phyloP scores from a whole-genome alignment of 2,329 filamentous ascomycete genomes.

The Lojkania enalia region DNA sequence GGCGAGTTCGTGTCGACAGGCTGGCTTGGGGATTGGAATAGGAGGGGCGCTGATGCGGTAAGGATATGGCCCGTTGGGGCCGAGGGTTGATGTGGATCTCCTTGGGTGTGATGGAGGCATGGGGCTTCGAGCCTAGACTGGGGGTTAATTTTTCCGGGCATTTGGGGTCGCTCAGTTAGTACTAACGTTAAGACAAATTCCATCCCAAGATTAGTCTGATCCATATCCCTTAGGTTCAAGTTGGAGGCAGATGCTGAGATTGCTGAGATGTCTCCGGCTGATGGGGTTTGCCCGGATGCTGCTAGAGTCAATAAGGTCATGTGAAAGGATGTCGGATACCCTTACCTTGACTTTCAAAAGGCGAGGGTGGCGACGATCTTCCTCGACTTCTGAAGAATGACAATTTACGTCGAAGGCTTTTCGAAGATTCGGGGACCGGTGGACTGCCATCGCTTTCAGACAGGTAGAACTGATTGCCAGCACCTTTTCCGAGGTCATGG shows the following conservation, averaged over 20 bases:
- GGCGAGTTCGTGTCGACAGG: slow-evolving; percentile 12
- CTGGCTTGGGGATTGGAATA: slow-evolving; percentile 21
- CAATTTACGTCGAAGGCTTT: slow-evolving; percentile 3
- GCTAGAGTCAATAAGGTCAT: too few relatives aligned
- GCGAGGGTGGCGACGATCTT: background rate
- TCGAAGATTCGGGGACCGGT: background rate
- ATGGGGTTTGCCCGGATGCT: background rate
- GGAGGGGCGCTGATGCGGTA: slow-evolving; percentile 32
- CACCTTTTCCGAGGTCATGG: background rate
- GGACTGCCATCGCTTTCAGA: slow-evolving; percentile 15
- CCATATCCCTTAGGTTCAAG: slow-evolving; percentile 16
- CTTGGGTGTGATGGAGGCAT: slow-evolving; percentile 37
- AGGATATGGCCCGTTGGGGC: slow-evolving; percentile 34
- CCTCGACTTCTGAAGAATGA: slow-evolving; percentile 13
- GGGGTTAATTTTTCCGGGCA: slow-evolving; percentile 5
- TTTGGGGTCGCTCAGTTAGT: background rate
- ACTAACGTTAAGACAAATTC: slow-evolving; percentile 44
- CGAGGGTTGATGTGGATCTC: slow-evolving; percentile 12
- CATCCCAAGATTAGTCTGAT: slow-evolving; percentile 25
- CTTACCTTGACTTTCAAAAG: background rate
- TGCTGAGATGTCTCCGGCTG: slow-evolving; percentile 1
- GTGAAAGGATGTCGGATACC: background rate
- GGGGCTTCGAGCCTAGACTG: slow-evolving; percentile 37
- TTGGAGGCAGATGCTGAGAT: slow-evolving; percentile 2
- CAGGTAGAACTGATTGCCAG: slow-evolving; percentile 11